Evolutionary conservation across 176 grass and related monocot genomes (phyloP).

Genomic region (Musa itinerans): DNA sequence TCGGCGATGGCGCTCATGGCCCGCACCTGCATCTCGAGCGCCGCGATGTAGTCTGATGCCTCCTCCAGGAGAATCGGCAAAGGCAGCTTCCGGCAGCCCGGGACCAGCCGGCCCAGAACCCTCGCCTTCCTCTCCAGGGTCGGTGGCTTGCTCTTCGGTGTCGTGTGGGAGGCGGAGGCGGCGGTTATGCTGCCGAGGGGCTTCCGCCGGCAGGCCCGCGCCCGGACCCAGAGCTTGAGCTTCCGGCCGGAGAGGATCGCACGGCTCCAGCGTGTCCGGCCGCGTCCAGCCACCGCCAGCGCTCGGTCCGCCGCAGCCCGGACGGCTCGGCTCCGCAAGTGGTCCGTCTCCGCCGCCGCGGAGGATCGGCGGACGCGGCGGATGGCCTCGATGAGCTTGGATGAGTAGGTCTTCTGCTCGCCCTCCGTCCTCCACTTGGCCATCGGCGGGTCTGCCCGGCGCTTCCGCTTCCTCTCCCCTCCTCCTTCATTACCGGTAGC

Average conservation of each 20-base stretch:
- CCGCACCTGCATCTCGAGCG: slow-evolving; percentile 90
- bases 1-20: slow-evolving; percentile 68
- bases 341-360: neutral
- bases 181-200: neutral
- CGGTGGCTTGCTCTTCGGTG: slow-evolving; percentile 17
- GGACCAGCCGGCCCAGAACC: slow-evolving; percentile 66
- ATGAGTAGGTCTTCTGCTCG: slow-evolving; percentile 76
- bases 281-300: slow-evolving; percentile 56
- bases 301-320: slow-evolving; percentile 76
- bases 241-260: slow-evolving; percentile 56
- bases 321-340: slow-evolving; percentile 7
- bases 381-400: slow-evolving; percentile 74
- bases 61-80: slow-evolving; percentile 59
- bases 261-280: slow-evolving; percentile 72
- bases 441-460: neutral
- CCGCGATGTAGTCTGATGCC: slow-evolving; percentile 75
- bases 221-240: slow-evolving; percentile 34
- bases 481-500: slow-evolving; percentile 3
- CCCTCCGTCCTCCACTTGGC: slow-evolving; percentile 66
- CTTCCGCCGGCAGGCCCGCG: slow-evolving; percentile 30
- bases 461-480: slow-evolving; percentile 39
- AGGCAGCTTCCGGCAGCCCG: slow-evolving; percentile 63
- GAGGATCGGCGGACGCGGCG: slow-evolving; percentile 32
- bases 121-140: slow-evolving; percentile 49
- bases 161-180: neutral